Evolutionary conservation across 257 asterid genomes (phyloP), one percentile per base, ranked within the genome.

Genomic region (Fraxinus cuspidata): DNA sequence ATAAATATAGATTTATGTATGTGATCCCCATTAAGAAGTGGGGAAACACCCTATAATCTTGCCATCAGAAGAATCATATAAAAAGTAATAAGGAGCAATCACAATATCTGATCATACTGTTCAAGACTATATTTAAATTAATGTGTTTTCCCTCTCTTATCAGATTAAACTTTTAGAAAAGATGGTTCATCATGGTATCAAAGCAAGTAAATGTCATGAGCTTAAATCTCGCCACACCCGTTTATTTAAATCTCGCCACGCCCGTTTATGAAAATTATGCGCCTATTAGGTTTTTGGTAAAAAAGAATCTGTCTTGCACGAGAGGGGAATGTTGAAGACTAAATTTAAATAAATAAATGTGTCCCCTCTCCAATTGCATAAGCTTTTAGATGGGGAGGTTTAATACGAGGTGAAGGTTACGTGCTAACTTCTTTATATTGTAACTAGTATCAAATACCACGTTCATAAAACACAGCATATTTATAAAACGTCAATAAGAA

Each of bases 401-500:
- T 56, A 53, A 2, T 18, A 53, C n/a, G 1, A 47, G n/a, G 56
- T 15, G n/a, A 3, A 15, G 56, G 56, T 47, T 47, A 12, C n/a
- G n/a, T 15, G 18, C 56, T 15, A 15, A 47, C n/a, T 47, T 40
- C 27, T 68, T 5, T 16, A 44, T 75, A 19, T 21, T 37, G 28
- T 31, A 64, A 76, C 18, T 47, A 10, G 15, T 23, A 21, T 74
- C 58, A 16, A 27, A 15, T 4, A 16, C 28, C 6, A n/a, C 25
- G 38, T 38, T 23, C n/a, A 58, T 8, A 35, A 10, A 23, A 42
- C 70, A 35, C 31, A 51, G 21, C 51, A 10, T 27, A 74, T 18
- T 75, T 60, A 28, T 13, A 67, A 70, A 75, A 73, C 16, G 53
- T 18, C 71, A 64, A 25, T 44, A 69, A 40, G 42, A 76, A 78